Evolutionary conservation across 805 yeast genomes (phyloP).

Genomic region (Yamadazyma akitaensis): DNA sequence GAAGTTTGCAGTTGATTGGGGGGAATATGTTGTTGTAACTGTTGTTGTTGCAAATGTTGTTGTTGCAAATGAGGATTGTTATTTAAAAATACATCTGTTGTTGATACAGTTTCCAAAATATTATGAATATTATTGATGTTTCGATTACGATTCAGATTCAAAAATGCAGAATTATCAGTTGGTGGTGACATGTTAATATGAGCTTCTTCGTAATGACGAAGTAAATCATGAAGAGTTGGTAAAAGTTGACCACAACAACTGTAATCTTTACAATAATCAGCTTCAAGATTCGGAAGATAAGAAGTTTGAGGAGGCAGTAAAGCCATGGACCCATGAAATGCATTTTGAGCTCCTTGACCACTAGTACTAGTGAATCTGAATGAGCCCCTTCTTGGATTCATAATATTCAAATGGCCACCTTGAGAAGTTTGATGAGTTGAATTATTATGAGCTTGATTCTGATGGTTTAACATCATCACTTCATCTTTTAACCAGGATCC

Average conservation of each 20-base stretch:
- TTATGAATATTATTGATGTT: conserved; percentile 48
- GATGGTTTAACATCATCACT: conserved; percentile 53
- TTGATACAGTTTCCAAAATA: conserved; percentile 82
- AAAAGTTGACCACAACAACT: conserved; percentile 91
- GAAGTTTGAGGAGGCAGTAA: conserved; percentile 69
- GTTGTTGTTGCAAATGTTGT: conserved; percentile 15
- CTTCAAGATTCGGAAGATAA: conserved; percentile 89
- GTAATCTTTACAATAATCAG: conserved; percentile 94
- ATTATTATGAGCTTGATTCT: conserved; percentile 4
- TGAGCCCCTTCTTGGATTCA: conserved; percentile 29
- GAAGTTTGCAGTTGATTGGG: conserved; percentile 12
- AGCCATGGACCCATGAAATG: conserved; percentile 17
- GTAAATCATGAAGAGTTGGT: conserved; percentile 89
- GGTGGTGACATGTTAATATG: conserved; percentile 68
- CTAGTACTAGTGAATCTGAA: conserved; percentile 20
- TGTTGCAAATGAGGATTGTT: conserved; percentile 22
- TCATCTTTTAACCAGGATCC: conserved; percentile 97
- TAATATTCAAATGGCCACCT: conserved; percentile 10
- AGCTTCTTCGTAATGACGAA: conserved; percentile 94
- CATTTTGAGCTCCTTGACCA: conserved; percentile 8
- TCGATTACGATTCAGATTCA: conserved; percentile 29
- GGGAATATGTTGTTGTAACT: conserved; percentile 11
- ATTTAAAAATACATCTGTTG: conserved; percentile 84
- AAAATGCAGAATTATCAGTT: conserved; percentile 28
- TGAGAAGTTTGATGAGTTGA: not conserved